Evolutionary conservation across 139 green algal species (phyloP), one percentile per base, ranked within the genome.

Genomic region (Chlamydomonas sp.): DNA sequence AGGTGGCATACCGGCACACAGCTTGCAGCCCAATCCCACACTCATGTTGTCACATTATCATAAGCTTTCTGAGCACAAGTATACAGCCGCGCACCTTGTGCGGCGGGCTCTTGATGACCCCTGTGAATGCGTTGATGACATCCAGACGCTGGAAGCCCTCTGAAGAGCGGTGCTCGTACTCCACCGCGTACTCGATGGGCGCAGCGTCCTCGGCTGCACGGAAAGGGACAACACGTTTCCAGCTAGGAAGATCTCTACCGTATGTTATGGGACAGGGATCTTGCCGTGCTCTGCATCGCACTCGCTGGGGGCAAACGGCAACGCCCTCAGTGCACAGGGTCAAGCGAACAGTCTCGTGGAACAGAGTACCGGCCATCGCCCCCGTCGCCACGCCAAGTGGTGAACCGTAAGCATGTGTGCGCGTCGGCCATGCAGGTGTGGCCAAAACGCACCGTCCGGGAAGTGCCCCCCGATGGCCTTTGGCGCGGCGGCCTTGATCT

Each of bases 151-250:
- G 87, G 17, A 95, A 78, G 79, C 91, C 88, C n/a, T 92, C 88
- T 12, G 80, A 61, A 9, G 84, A 78, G 68, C 92, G 88, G 86
- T 93, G 91, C 88, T 95, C 92, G 76, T 93, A 92, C 67, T 94
- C 92, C n/a, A 93, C 91, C 0, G 88, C 88, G 89, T 92, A 95
- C 68, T 86, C 63, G 18, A 91, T 73, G 1, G 69, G 61, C 49
- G 78, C 71, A 0, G 63, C 83, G 74, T 81, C 85, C 20, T 91
- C 86, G 61, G 58, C 84, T 92, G 82, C 1, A 2, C 0, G 9
- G 57, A 31, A n/a, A 17, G 5, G 61, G 61, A 61, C n/a, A 60
- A 5, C 73, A 31, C 77, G 5, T 16, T 68, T n/a, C 59, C 77
- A 16, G 14, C 67, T 14, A 14, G 14, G 14, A n/a, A 14, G 14